Conservation (phyloP, 176 grass and related monocot species). For the Zea luxurians region DNA sequence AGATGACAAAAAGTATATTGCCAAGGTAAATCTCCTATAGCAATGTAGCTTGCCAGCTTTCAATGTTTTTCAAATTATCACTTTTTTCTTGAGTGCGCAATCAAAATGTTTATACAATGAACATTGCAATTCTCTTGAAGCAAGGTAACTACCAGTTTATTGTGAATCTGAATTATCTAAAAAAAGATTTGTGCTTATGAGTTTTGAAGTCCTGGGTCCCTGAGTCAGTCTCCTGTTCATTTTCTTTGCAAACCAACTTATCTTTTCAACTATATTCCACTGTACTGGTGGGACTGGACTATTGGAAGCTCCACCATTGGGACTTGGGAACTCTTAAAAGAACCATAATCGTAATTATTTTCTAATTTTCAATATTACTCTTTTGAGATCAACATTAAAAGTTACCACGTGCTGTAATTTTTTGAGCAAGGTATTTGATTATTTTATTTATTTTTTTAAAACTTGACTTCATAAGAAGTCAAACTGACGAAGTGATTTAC, state of each 20-base stretch:
- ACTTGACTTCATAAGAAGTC: conserved; percentile 28
- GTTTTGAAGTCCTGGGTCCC: neutral
- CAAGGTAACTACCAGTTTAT: neutral
- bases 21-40: conserved; percentile 66
- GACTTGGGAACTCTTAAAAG: conserved; percentile 9
- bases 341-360: neutral
- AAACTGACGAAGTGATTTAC: conserved; percentile 46
- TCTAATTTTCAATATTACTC: conserved; percentile 2
- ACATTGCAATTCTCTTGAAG: neutral
- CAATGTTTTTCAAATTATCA: neutral
- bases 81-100: neutral
- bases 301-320: conserved; percentile 8
- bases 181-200: neutral
- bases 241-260: conserved; percentile 2
- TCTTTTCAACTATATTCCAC: conserved; percentile 11
- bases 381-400: neutral
- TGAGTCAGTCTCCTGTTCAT: conserved; percentile 16
- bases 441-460: conserved; percentile 20
- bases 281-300: conserved; percentile 7
- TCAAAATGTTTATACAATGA: neutral
- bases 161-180: conserved; percentile 28
- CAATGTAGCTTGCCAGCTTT: conserved; percentile 15
- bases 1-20: conserved; percentile 93
- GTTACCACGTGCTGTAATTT: neutral
- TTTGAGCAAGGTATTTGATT: neutral